phyloP scores from a whole-genome alignment of 306 rosid species.

The Corylus avellana region DNA sequence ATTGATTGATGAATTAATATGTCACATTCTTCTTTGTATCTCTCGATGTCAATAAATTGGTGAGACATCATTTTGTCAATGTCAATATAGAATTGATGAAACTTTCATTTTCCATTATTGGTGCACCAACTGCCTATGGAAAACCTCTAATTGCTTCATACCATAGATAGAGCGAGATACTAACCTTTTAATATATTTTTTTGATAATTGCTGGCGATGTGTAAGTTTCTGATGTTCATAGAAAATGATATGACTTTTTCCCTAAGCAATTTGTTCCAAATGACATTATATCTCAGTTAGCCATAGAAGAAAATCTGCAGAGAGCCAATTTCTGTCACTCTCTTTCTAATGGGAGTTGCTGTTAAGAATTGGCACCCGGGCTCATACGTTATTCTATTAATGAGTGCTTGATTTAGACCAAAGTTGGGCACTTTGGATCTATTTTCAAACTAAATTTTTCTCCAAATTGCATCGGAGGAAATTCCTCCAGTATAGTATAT shows the following conservation, averaged over 20 bases:
- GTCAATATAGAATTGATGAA: conserved; percentile 23
- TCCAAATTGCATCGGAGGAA: no score
- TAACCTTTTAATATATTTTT: no score
- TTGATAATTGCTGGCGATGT: neutral
- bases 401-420: no score
- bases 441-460: no score
- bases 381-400: neutral
- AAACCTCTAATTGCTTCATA: conserved; percentile 41
- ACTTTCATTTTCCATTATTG: conserved; percentile 38
- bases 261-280: neutral
- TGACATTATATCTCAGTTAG: neutral
- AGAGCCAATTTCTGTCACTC: neutral
- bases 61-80: conserved; percentile 36
- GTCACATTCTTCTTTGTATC: conserved; percentile 35
- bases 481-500: no score
- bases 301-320: neutral
- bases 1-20: conserved; percentile 29
- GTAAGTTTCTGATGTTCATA: neutral
- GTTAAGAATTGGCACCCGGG: neutral
- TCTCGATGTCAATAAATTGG: conserved; percentile 30
- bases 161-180: conserved; percentile 8
- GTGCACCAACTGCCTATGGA: conserved; percentile 45
- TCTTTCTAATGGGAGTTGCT: neutral
- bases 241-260: neutral
- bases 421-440: no score